Evolutionary conservation across 2,329 filamentous ascomycete species (phyloP).

Genomic region (Emydomyces testavorans): DNA sequence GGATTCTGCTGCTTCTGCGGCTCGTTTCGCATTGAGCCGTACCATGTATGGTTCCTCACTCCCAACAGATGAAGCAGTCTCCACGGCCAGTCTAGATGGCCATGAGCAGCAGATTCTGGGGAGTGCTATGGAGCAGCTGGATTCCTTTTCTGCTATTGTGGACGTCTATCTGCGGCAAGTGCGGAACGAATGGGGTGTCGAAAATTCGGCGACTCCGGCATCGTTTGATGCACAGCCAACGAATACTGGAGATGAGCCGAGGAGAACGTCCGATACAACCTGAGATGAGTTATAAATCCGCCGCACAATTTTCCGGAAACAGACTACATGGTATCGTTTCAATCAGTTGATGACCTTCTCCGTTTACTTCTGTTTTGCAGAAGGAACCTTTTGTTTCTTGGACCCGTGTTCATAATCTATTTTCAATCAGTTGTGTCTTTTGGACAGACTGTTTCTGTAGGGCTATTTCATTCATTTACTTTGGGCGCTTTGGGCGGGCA

Average conservation of each 20-base stretch:
- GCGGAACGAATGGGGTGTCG: not conserved
- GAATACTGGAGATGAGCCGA: no score
- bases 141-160: not conserved
- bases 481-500: no score
- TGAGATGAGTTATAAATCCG: not conserved
- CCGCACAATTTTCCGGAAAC: not conserved
- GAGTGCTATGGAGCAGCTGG: not conserved
- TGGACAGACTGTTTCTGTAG: not conserved
- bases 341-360: not conserved
- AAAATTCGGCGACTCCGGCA: not conserved
- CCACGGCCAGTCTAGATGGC: not conserved
- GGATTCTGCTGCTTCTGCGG: slow-evolving; percentile 43
- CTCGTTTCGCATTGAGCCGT: slow-evolving; percentile 44
- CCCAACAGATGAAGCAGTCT: not conserved
- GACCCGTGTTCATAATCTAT: not conserved
- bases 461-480: not conserved
- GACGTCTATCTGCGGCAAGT: not conserved
- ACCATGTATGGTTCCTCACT: slow-evolving; percentile 40
- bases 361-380: not conserved
- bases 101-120: not conserved
- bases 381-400: not conserved
- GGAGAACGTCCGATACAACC: not conserved
- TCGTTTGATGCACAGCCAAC: not conserved
- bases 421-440: not conserved
- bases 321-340: not conserved